A percentile compares a stretch with the other conserved stretches of the same genome.
Conservation (phyloP, 108 stramenopile genomes). For the Skeletonema grethae region DNA sequence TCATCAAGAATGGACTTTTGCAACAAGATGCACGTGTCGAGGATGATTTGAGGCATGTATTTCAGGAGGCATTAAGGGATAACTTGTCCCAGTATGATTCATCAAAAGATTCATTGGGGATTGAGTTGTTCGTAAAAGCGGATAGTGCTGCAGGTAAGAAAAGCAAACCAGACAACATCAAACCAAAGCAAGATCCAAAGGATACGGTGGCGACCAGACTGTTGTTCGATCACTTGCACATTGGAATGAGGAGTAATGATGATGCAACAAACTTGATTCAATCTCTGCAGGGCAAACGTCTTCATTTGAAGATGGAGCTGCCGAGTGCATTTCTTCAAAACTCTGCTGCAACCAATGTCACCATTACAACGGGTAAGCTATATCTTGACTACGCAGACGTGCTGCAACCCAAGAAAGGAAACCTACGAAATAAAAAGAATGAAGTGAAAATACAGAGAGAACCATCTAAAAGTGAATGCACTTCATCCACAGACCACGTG, state of each 20-base stretch:
- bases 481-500: conserved; percentile 69
- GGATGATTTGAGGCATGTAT: conserved; percentile 40
- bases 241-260: conserved; percentile 53
- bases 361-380: conserved; percentile 52
- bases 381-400: conserved; percentile 79
- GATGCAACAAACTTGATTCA: conserved; percentile 59
- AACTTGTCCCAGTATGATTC: conserved; percentile 2
- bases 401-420: conserved; percentile 41
- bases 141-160: conserved; percentile 3
- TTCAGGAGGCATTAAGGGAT: conserved; percentile 40
- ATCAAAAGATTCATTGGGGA: conserved; percentile 11
- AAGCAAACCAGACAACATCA: conserved; percentile 10
- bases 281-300: conserved; percentile 55
- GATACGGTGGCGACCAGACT: background rate
- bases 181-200: conserved; percentile 2
- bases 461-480: conserved; percentile 78
- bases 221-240: conserved; percentile 29
- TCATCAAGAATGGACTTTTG: conserved; percentile 1
- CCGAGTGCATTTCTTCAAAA: conserved; percentile 20
- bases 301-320: conserved; percentile 29
- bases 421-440: conserved; percentile 17
- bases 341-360: background rate
- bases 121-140: conserved; percentile 40
- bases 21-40: conserved; percentile 15
- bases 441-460: conserved; percentile 43